These are phyloP conservation scores for Globisporangium barbulae DNA, from an alignment of 352 stramenopile species.

Conservation along the genomic window DNA sequence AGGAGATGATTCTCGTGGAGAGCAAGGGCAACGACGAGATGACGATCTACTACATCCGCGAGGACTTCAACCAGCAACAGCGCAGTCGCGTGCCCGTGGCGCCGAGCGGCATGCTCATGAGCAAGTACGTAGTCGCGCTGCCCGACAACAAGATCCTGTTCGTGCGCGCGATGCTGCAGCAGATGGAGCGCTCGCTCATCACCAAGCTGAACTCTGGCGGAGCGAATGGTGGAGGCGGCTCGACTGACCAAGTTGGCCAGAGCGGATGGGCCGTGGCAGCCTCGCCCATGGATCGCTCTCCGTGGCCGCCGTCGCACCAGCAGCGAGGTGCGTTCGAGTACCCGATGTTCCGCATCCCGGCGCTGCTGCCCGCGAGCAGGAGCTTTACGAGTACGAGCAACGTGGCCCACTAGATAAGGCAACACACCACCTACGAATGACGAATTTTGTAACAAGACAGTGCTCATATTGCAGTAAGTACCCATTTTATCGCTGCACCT, in stretches of 20 bases:
- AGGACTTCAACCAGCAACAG: conserved; percentile 42
- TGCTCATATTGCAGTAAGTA: background rate
- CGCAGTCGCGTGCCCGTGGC: conserved; percentile 11
- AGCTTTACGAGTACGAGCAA: conserved; percentile 20
- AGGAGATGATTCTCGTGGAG: conserved; percentile 80
- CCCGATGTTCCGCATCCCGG: conserved; percentile 61
- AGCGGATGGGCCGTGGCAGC: conserved; percentile 26
- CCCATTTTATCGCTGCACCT: background rate
- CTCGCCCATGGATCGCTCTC: conserved; percentile 39
- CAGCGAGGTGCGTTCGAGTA: conserved; percentile 42
- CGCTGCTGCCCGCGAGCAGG: conserved; percentile 27
- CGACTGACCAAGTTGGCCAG: conserved; percentile 12
- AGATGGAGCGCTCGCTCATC: conserved; percentile 73
- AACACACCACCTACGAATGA: background rate
- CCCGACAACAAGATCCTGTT: conserved; percentile 78
- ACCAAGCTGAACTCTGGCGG: conserved; percentile 51
- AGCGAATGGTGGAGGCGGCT: conserved; percentile 4
- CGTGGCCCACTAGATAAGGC: background rate
- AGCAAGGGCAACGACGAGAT: conserved; percentile 32
- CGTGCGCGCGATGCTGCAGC: conserved; percentile 82
- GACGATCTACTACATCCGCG: conserved; percentile 72
- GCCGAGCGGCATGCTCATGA: conserved; percentile 65
- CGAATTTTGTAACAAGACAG: background rate
- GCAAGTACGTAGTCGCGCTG: conserved; percentile 71
- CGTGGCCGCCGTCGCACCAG: conserved; percentile 36